These are phyloP conservation scores for Picea mariana DNA, from an alignment of 83 land plant genomes.

Conservation along the genomic window DNA sequence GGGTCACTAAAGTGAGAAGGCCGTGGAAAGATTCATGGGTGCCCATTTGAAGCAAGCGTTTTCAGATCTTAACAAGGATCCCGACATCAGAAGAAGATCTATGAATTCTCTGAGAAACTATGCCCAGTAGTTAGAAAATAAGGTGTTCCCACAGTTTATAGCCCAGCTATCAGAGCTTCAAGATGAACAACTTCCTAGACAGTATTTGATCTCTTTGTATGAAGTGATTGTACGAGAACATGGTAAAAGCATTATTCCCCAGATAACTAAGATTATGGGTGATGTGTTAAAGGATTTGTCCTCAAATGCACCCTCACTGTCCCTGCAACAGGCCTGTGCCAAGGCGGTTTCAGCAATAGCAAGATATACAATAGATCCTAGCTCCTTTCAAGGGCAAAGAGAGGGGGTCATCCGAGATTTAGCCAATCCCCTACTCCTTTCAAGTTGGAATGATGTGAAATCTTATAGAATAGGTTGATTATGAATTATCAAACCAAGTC, in stretches of 20 bases:
- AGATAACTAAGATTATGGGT: too few relatives aligned
- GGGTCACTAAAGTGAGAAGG: too few relatives aligned
- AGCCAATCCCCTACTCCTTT: slow-evolving; percentile 74
- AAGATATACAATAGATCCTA: slow-evolving; percentile 68
- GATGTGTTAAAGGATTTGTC: slow-evolving; percentile 15
- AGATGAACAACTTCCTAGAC: too few relatives aligned
- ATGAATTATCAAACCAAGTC: too few relatives aligned
- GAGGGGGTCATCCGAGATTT: slow-evolving; percentile 66
- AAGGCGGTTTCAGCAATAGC: slow-evolving; percentile 81
- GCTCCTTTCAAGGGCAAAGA: slow-evolving; percentile 62
- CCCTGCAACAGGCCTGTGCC: slow-evolving; percentile 85
- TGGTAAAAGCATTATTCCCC: too few relatives aligned
- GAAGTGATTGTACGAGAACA: too few relatives aligned
- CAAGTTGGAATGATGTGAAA: too few relatives aligned
- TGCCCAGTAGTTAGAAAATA: slow-evolving; percentile 52
- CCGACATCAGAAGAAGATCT: slow-evolving; percentile 53
- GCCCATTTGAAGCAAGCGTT: slow-evolving; percentile 36
- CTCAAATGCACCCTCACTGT: slow-evolving; percentile 69
- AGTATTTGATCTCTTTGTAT: too few relatives aligned
- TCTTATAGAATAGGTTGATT: too few relatives aligned
- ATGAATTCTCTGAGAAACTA: slow-evolving; percentile 60
- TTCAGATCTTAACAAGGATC: slow-evolving; percentile 60
- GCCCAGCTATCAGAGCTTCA: too few relatives aligned
- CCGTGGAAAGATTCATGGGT: too few relatives aligned
- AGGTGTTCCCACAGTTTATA: too few relatives aligned